These are phyloP conservation scores for Cocos nucifera DNA, from an alignment of 176 grass and related monocot species.

Conservation along the genomic window DNA sequence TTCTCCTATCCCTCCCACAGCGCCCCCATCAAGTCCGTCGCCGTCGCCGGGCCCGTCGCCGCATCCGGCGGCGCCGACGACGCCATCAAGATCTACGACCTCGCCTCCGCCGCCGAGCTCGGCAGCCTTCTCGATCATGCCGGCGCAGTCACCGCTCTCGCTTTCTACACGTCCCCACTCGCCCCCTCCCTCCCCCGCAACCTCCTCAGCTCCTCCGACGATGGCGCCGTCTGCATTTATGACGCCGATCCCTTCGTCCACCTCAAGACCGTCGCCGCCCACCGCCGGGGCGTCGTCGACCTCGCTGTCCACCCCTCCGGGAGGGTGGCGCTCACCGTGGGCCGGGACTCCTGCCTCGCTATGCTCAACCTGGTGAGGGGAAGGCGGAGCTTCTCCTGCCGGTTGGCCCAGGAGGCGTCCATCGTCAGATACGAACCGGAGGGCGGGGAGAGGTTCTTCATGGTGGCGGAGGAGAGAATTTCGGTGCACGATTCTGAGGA, in stretches of 20 bases:
- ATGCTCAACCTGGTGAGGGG: constrained; percentile 79
- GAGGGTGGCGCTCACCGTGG: constrained; percentile 54
- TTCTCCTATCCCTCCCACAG: constrained; percentile 81
- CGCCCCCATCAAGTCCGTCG: constrained; percentile 67
- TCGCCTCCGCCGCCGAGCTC: constrained; percentile 48
- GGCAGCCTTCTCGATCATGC: constrained; percentile 63
- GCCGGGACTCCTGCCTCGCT: constrained; percentile 40
- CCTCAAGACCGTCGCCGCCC: constrained; percentile 35
- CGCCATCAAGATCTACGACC: constrained; percentile 75
- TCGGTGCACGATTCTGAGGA: constrained; percentile 68
- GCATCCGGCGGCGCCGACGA: constrained; percentile 68
- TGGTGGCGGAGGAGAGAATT: constrained; percentile 46
- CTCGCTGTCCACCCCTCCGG: constrained; percentile 68
- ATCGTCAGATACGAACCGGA: constrained; percentile 35
- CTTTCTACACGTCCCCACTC: constrained; percentile 49
- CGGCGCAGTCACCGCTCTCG: constrained; percentile 67
- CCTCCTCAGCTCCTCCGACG: constrained; percentile 75
- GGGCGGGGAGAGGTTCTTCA: constrained; percentile 33
- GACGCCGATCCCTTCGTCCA: constrained; percentile 76
- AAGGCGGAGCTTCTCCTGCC: constrained; percentile 56
- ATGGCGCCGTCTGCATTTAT: constrained; percentile 65
- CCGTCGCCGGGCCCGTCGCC: constrained; percentile 28
- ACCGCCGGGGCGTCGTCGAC: constrained; percentile 28
- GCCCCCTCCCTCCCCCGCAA: constrained; percentile 60
- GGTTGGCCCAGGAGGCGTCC: constrained; percentile 47